A percentile compares a stretch with the other conserved stretches of the same genome.
These are phyloP conservation scores for Zygosaccharomyces sapae DNA, from an alignment of 1,139 yeast species.

Conservation along the genomic window DNA sequence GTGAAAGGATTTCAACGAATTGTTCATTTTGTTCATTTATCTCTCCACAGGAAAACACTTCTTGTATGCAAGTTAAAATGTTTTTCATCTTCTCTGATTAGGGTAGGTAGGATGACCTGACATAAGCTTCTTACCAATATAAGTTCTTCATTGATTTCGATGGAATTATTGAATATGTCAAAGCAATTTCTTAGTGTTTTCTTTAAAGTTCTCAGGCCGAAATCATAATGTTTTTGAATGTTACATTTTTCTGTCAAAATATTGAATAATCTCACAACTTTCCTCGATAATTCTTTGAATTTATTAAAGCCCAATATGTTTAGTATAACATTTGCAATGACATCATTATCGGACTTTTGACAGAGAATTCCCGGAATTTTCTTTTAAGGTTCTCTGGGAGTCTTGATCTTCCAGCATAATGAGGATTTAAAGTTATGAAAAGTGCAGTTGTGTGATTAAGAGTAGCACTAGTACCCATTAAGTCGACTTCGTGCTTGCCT, in stretches of 20 bases:
- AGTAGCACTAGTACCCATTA: conserved; percentile 45
- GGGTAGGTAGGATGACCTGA: conserved; percentile 8
- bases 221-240: conserved; percentile 75
- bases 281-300: conserved; percentile 46
- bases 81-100: conserved; percentile 4
- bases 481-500: conserved; percentile 37
- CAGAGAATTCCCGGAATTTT: conserved; percentile 69
- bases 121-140: conserved; percentile 5
- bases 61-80: not conserved
- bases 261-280: conserved; percentile 55
- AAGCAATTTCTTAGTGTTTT: conserved; percentile 43
- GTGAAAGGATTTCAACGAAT: conserved; percentile 1
- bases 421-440: conserved; percentile 90
- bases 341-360: conserved; percentile 69
- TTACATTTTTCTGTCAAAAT: conserved; percentile 43
- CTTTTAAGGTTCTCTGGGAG: conserved; percentile 85
- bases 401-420: conserved; percentile 74
- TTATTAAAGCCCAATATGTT: conserved; percentile 65
- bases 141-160: conserved; percentile 2
- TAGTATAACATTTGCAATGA: conserved; percentile 69
- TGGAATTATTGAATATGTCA: not conserved
- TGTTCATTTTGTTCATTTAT: not conserved
- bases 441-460: conserved; percentile 61
- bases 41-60: conserved; percentile 2
- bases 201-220: conserved; percentile 73